phyloP scores from a whole-genome alignment of 1,139 yeast genomes.

The Taphrina confusa region DNA sequence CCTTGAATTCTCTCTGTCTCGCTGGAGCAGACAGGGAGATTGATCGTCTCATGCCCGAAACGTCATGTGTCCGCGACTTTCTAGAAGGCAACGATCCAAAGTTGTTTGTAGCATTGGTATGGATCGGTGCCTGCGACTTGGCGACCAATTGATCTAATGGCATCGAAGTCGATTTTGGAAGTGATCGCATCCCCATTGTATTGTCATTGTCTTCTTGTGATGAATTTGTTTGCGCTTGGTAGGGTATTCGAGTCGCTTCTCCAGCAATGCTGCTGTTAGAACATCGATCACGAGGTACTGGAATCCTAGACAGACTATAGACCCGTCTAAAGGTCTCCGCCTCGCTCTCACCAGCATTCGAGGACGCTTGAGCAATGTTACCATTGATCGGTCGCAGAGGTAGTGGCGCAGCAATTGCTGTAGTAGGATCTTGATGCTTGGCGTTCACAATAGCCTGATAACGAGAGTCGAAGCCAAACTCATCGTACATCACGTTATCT shows the following conservation, averaged over 20 bases:
- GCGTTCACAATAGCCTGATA: background rate
- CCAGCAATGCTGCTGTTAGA: slow-evolving; percentile 1
- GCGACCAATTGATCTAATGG: slow-evolving; percentile 2
- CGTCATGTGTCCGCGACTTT: background rate
- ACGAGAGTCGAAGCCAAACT: background rate
- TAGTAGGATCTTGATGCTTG: background rate
- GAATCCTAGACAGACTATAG: slow-evolving; percentile 3
- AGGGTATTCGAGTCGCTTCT: background rate
- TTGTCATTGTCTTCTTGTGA: background rate
- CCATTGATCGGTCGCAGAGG: background rate
- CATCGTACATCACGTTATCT: background rate
- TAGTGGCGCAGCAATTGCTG: background rate
- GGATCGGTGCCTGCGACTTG: background rate
- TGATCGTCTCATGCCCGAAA: background rate
- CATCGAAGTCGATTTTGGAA: slow-evolving; percentile 6
- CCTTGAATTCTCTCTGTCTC: slow-evolving; percentile 1
- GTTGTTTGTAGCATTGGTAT: background rate
- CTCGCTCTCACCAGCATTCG: background rate
- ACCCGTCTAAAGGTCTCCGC: background rate
- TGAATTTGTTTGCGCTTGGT: background rate
- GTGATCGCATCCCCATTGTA: too few species aligned
- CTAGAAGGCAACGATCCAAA: slow-evolving; percentile 5
- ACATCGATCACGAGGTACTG: background rate
- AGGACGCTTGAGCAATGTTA: background rate
- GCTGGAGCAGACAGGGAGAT: background rate